phyloP scores from a whole-genome alignment of 805 yeast genomes.

The Kodamaea restingae region DNA sequence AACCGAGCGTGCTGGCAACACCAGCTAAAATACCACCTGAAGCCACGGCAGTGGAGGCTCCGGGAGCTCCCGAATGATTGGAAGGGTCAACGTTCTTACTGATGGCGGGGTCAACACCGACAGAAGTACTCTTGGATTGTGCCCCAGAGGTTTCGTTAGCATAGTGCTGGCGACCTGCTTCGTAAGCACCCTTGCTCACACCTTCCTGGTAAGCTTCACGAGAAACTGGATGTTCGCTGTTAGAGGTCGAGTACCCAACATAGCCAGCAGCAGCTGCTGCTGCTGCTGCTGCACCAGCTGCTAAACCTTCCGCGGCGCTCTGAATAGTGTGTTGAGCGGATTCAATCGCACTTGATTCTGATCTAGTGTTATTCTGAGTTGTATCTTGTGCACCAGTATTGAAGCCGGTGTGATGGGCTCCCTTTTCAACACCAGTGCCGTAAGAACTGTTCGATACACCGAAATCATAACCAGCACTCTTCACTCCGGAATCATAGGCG shows the following conservation, averaged over 20 bases:
- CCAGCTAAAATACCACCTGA: conserved; percentile 2
- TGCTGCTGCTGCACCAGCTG: conserved; percentile 8
- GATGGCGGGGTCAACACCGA: neutral
- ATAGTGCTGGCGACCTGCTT: conserved; percentile 14
- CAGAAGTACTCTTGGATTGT: neutral
- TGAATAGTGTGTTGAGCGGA: neutral
- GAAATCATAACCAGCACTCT: conserved; percentile 1
- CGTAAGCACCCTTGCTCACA: conserved; percentile 14
- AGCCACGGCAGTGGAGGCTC: neutral
- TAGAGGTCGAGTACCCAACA: conserved; percentile 2
- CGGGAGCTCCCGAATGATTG: neutral
- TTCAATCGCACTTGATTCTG: too few relatives aligned
- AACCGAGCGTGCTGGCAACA: conserved; percentile 4
- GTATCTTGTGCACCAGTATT: neutral
- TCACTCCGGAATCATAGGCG: conserved; percentile 9
- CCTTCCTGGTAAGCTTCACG: conserved; percentile 15
- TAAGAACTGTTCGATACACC: conserved; percentile 1
- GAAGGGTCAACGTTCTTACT: neutral
- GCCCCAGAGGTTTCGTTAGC: conserved; percentile 2
- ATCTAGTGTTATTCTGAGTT: neutral
- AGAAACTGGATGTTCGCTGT: neutral
- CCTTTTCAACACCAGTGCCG: conserved; percentile 3
- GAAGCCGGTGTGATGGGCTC: conserved; percentile 5
- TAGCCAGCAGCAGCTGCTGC: conserved; percentile 7
- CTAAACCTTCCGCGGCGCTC: neutral